Percentiles rank a stretch among this genome's conserved stretches.
Conservation (phyloP, 2,329 filamentous ascomycete genomes). For the Metarhizium brunneum region DNA sequence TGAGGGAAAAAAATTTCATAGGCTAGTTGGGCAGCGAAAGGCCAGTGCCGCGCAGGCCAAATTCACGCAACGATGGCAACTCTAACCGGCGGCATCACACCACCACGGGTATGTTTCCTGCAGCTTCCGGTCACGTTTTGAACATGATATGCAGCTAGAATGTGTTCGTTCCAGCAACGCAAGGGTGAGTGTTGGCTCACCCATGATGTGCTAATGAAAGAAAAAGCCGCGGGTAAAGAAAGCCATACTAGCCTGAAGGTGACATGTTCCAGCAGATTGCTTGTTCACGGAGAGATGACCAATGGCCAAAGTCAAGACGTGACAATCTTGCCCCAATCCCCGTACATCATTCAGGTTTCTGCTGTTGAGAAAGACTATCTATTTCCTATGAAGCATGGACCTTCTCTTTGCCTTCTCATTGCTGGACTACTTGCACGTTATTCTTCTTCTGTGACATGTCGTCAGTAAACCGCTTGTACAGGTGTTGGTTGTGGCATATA, state of each 20-base stretch:
- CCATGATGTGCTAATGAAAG: background rate
- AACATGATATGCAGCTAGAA: background rate
- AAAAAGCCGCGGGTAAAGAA: background rate
- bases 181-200: background rate
- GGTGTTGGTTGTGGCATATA: slow-evolving; percentile 31
- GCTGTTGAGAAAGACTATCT: background rate
- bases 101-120: background rate
- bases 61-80: background rate
- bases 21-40: slow-evolving; percentile 2
- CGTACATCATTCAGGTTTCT: background rate
- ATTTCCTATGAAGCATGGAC: background rate
- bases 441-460: slow-evolving; percentile 65
- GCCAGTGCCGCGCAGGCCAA: background rate
- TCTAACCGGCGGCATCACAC: background rate
- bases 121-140: background rate
- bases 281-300: background rate
- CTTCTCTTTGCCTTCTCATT: slow-evolving; percentile 32
- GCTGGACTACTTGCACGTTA: slow-evolving; percentile 78
- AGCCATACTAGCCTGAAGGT: background rate
- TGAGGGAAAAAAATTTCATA: background rate
- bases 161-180: background rate
- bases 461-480: background rate
- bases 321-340: background rate
- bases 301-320: background rate
- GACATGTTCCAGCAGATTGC: background rate